phyloP scores from a whole-genome alignment of 257 asterid genomes.

The Nicotiana undulata region DNA sequence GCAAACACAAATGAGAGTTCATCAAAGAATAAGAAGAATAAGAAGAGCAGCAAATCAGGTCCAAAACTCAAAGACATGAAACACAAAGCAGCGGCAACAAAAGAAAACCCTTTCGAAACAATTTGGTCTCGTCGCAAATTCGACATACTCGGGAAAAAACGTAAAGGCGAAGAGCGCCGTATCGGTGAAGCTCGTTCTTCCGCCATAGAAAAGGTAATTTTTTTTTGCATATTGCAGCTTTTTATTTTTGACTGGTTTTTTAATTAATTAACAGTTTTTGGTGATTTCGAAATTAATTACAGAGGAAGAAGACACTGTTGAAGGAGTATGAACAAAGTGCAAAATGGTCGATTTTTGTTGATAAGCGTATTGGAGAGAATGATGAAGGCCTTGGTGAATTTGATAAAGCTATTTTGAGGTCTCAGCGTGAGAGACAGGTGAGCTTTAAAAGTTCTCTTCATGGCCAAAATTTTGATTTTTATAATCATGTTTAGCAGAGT shows the following conservation, averaged over 20 bases:
- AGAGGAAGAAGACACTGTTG: constrained; percentile 86
- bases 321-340: constrained; percentile 81
- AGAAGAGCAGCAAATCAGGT: constrained; percentile 40
- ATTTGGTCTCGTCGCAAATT: constrained; percentile 86
- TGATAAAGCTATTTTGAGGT: constrained; percentile 79
- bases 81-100: constrained; percentile 24
- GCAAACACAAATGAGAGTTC: constrained; percentile 27
- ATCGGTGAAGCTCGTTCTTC: constrained; percentile 80
- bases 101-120: constrained; percentile 76
- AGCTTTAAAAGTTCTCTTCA: neutral
- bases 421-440: constrained; percentile 87
- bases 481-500: neutral
- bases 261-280: neutral
- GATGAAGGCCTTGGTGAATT: constrained; percentile 75
- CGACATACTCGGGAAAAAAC: constrained; percentile 72
- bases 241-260: neutral
- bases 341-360: constrained; percentile 69
- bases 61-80: constrained; percentile 59
- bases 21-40: constrained; percentile 51
- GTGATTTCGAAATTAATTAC: constrained; percentile 14
- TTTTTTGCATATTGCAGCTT: neutral
- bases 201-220: constrained; percentile 63
- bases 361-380: constrained; percentile 87
- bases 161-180: constrained; percentile 83
- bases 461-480: neutral